These are phyloP conservation scores for Alternaria sp. DNA, from an alignment of 2,329 filamentous ascomycete genomes.

Conservation along the genomic window DNA sequence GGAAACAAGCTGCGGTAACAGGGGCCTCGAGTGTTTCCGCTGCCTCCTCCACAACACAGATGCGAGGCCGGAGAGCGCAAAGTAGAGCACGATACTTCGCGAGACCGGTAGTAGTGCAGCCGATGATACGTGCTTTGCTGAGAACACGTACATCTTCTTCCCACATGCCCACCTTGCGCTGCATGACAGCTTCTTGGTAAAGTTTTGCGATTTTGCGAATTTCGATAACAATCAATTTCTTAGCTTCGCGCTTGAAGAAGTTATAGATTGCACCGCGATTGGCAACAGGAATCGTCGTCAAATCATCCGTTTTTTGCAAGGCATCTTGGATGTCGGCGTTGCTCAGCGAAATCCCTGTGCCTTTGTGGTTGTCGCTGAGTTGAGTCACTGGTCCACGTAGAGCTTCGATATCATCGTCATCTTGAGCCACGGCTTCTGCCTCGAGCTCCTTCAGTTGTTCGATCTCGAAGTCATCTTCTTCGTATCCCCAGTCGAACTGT, in stretches of 20 bases:
- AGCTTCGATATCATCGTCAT: constrained; percentile 60
- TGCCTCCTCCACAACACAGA: constrained; percentile 80
- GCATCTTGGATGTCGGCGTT: constrained; percentile 49
- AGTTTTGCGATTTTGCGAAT: constrained; percentile 61
- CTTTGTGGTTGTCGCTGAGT: constrained; percentile 54
- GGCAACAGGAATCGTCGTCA: constrained; percentile 66
- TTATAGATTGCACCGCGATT: constrained; percentile 73
- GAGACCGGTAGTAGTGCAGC: constrained; percentile 80
- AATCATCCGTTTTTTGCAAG: constrained; percentile 57
- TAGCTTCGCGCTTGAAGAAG: constrained; percentile 65
- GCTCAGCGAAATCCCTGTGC: constrained; percentile 32
- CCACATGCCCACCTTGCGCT: constrained; percentile 66
- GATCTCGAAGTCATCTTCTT: constrained; percentile 68
- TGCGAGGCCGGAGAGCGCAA: constrained; percentile 68
- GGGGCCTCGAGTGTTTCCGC: constrained; percentile 77
- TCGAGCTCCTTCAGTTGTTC: constrained; percentile 69
- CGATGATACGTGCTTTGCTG: constrained; percentile 62
- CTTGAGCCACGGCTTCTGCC: constrained; percentile 62
- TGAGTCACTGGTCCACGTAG: constrained; percentile 43
- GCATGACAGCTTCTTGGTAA: constrained; percentile 61
- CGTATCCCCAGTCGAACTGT: constrained; percentile 62
- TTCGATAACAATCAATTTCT: constrained; percentile 57
- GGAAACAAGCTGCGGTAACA: constrained; percentile 66
- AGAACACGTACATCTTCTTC: constrained; percentile 62
- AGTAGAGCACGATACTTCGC: constrained; percentile 80